Conservation (phyloP, 2,329 filamentous ascomycete species). For the Phaeosphaeria sp. region DNA sequence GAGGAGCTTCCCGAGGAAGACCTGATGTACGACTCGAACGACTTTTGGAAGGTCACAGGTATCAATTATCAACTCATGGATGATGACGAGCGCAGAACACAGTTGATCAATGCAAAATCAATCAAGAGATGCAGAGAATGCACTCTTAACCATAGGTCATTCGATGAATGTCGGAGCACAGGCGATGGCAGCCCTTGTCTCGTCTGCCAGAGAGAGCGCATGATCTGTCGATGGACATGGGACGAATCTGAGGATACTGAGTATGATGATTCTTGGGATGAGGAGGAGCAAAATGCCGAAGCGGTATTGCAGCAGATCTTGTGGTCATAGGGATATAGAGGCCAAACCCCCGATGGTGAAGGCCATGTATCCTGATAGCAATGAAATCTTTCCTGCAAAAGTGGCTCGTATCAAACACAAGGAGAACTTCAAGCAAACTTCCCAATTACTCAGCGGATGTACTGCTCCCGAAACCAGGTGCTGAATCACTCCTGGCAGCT, state of each 20-base stretch:
- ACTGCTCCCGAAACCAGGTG: too few species aligned
- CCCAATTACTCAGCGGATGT: too few species aligned
- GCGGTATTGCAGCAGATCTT: not conserved
- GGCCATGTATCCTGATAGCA: too few species aligned
- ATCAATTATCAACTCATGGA: slow-evolving; percentile 33
- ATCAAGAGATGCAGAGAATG: not conserved
- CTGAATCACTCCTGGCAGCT: too few species aligned
- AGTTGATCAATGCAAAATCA: not conserved
- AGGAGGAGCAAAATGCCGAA: not conserved
- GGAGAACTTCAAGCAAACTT: too few species aligned
- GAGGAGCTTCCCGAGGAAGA: slow-evolving; percentile 39
- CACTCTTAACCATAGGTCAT: not conserved
- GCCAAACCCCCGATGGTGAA: too few species aligned
- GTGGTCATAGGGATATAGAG: not conserved
- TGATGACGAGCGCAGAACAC: slow-evolving; percentile 18
- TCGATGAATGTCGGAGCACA: not conserved
- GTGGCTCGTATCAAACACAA: too few species aligned
- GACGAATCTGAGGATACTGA: not conserved
- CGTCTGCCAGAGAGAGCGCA: not conserved
- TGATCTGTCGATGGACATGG: not conserved
- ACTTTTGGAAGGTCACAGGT: slow-evolving; percentile 37
- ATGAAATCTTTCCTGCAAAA: too few species aligned
- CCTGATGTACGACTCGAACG: slow-evolving; percentile 36
- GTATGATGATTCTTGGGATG: not conserved
- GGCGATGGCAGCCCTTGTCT: not conserved